These are phyloP conservation scores for Coniella lustricola DNA, from an alignment of 2,329 filamentous ascomycete genomes.

Conservation along the genomic window DNA sequence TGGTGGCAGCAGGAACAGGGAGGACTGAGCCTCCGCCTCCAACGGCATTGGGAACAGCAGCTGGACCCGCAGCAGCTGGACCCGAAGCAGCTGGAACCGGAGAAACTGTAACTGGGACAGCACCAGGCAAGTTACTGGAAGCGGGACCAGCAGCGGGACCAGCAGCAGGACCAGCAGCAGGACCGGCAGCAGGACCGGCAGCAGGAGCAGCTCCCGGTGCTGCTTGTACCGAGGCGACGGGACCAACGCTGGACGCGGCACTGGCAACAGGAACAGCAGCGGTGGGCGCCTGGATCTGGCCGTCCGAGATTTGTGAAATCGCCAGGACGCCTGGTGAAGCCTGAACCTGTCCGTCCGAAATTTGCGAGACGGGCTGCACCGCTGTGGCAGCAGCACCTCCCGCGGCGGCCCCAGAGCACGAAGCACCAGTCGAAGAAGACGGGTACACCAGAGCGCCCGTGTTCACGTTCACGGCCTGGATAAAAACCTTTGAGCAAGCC, in stretches of 20 bases:
- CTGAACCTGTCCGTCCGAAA: conserved; percentile 43
- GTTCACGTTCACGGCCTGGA: conserved; percentile 32
- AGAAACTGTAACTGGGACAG: too few relatives aligned
- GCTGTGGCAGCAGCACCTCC: background rate
- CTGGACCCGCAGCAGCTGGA: too few relatives aligned
- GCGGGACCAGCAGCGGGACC: too few relatives aligned
- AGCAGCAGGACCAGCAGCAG: too few relatives aligned
- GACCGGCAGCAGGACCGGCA: too few relatives aligned
- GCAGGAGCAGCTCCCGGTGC: background rate
- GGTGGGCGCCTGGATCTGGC: conserved; percentile 20
- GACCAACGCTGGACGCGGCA: background rate
- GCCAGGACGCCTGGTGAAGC: conserved; percentile 39
- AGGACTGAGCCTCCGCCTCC: too few relatives aligned
- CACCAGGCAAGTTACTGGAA: too few relatives aligned
- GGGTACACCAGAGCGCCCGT: background rate
- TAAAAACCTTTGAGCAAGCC: conserved; percentile 38
- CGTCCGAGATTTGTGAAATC: conserved; percentile 45
- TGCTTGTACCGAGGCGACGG: too few relatives aligned
- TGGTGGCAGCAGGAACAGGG: too few relatives aligned
- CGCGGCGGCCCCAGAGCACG: background rate
- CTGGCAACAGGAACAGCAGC: background rate
- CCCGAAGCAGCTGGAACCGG: too few relatives aligned
- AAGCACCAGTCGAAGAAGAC: background rate
- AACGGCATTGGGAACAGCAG: too few relatives aligned
- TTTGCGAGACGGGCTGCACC: conserved; percentile 29